Base-by-base conservation (phyloP, 805 yeast species). In the Priceomyces carsonii region DNA sequence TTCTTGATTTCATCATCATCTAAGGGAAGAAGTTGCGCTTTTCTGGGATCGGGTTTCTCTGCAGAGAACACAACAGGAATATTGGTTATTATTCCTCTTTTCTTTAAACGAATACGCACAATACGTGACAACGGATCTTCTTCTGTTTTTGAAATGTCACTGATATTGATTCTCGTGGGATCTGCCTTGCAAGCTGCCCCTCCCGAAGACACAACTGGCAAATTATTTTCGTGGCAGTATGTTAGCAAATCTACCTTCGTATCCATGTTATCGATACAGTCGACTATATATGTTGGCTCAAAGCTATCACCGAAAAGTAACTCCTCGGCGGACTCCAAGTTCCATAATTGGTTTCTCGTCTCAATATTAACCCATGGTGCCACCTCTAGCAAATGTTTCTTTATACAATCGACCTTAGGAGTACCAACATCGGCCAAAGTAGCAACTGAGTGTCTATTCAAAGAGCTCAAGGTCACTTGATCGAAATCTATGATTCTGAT, bases 101-200 rank as follows among this genome's bases (percentile, higher is more conserved):
- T 77, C 57, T 88, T 84, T 48, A 93, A 72, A 50, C 89, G 76
- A 49, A 95, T 75, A 55, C 99, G 76, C 4, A 89, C 95, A 0
- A 91, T 68, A 43, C 95, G 77, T 9, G 96, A 86, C 39, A 93
- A 69, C 5, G 97, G 93, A 59, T 93, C 99, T 60, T 93, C 99
- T 51, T 85, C 91, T 0, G 99, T 86, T 34, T 76, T 77, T 21
- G 95, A 81, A 35, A 93, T 79, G 61, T 93, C 99, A 21, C 89
- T 89, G 26, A 93, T 74, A 55, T 88, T 85, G 38, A 93, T 78
- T 51, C 98, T 72, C 3, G 97, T 83, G 8, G 98, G 95, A 56
- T 93, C 99, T 34, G 95, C 83, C 59, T 93, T 93, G 48, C 96
- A 84, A 4, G 96, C 95, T 1, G 99, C 98, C 18, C 99, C 99